These are phyloP conservation scores for Venustampulla echinocandica DNA, from an alignment of 495 filamentous ascomycete species.

Conservation along the genomic window DNA sequence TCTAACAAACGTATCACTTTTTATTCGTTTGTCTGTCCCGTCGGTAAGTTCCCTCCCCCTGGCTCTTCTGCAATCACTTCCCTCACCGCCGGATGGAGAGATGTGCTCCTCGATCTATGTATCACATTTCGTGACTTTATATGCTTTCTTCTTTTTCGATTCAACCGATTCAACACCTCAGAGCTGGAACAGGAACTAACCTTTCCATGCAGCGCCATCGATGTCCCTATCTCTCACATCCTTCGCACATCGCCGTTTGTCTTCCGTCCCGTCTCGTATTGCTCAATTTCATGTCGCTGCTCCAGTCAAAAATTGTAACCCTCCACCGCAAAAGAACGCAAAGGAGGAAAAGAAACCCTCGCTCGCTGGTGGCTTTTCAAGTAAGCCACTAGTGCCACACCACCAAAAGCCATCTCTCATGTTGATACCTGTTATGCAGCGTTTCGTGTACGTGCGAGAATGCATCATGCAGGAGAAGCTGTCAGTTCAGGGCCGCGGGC, in stretches of 20 bases:
- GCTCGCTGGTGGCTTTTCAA: too few species aligned
- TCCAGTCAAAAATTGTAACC: too few species aligned
- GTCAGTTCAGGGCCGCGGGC: not conserved
- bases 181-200: not conserved
- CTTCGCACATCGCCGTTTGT: too few species aligned
- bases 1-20: slow-evolving; percentile 9
- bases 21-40: not conserved
- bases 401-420: not conserved
- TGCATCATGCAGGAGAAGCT: not conserved
- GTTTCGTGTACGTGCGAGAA: not conserved
- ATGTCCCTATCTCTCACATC: too few species aligned
- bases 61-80: not conserved
- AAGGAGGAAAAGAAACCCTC: too few species aligned
- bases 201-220: not conserved
- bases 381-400: not conserved
- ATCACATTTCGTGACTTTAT: not conserved
- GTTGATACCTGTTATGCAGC: not conserved
- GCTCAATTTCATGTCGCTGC: too few species aligned
- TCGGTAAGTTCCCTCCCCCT: not conserved
- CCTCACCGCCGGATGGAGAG: not conserved
- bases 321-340: too few species aligned
- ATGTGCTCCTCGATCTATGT: not conserved
- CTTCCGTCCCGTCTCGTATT: too few species aligned
- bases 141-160: not conserved
- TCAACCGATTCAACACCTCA: not conserved